Conservation (phyloP, 2,329 filamentous ascomycete genomes). For the Hypoxylon sp. region DNA sequence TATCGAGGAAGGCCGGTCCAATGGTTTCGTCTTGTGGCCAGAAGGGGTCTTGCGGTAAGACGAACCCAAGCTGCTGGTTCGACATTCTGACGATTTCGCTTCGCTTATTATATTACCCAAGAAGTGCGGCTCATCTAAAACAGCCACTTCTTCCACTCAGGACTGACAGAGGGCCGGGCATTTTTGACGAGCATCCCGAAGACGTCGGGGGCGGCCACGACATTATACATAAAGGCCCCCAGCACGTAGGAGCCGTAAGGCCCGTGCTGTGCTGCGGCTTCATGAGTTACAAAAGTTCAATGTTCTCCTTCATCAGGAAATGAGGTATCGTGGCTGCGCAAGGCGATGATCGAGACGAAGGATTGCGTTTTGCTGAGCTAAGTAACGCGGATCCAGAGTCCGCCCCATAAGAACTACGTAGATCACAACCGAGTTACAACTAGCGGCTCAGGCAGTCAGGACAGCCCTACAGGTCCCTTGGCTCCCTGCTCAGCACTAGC, state of each 20-base stretch:
- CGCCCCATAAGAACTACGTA: slow-evolving; percentile 12
- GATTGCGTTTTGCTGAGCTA: slow-evolving; percentile 22
- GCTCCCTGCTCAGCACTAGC: slow-evolving; percentile 15
- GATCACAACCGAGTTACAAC: slow-evolving; percentile 4
- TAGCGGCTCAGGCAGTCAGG: not conserved
- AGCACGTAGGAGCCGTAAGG: slow-evolving; percentile 17
- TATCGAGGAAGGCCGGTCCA: slow-evolving; percentile 59
- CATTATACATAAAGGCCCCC: slow-evolving; percentile 31
- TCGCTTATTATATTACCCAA: slow-evolving; percentile 12
- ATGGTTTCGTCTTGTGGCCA: slow-evolving; percentile 49
- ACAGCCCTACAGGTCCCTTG: slow-evolving; percentile 24
- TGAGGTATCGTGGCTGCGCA: slow-evolving; percentile 40
- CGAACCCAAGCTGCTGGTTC: slow-evolving; percentile 9
- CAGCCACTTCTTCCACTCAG: slow-evolving; percentile 13
- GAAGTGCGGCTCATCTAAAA: slow-evolving; percentile 5
- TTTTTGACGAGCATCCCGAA: slow-evolving; percentile 18
- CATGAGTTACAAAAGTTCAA: slow-evolving; percentile 10
- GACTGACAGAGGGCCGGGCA: not conserved
- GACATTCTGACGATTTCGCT: slow-evolving; percentile 28
- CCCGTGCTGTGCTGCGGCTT: slow-evolving; percentile 30
- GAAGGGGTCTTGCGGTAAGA: slow-evolving; percentile 56
- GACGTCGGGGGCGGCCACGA: slow-evolving; percentile 14
- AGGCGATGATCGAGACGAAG: slow-evolving; percentile 31
- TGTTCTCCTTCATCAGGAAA: slow-evolving; percentile 23
- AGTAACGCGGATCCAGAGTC: slow-evolving; percentile 12